These are phyloP conservation scores for Cladophialophora exuberans DNA, from an alignment of 2,329 filamentous ascomycete genomes.

Conservation along the genomic window DNA sequence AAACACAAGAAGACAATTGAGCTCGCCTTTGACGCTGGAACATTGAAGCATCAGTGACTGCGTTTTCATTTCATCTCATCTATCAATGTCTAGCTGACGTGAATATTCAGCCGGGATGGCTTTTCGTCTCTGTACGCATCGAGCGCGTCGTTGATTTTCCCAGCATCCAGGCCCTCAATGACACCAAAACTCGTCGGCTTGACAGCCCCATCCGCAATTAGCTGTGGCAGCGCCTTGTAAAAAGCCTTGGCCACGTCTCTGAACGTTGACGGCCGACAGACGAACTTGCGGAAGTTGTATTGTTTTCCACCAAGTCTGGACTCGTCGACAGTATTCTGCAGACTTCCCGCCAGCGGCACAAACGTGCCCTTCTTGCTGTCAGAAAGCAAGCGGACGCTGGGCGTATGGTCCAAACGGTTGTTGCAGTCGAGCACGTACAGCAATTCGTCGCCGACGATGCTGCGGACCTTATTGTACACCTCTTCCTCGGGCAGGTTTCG, in stretches of 20 bases:
- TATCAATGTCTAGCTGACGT: not conserved
- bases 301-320: too few relatives aligned
- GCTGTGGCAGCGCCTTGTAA: not conserved
- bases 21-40: too few relatives aligned
- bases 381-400: not conserved
- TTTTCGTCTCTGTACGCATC: not conserved
- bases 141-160: not conserved
- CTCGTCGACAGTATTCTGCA: not conserved
- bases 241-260: not conserved
- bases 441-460: conserved; percentile 1
- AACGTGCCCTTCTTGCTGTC: conserved; percentile 4
- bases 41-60: too few relatives aligned
- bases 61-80: not conserved
- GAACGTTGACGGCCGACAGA: not conserved
- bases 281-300: conserved; percentile 2
- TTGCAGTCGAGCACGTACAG: conserved; percentile 5
- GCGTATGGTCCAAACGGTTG: not conserved
- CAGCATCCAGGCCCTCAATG: not conserved
- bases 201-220: not conserved
- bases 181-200: not conserved
- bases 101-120: conserved; percentile 1
- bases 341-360: not conserved
- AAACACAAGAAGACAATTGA: too few relatives aligned
- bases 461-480: not conserved
- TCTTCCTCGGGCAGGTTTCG: not conserved